A percentile compares a stretch with the other conserved stretches of the same genome.
These are phyloP conservation scores for Hansenula sp. DNA, from an alignment of 1,139 yeast species.

Conservation along the genomic window DNA sequence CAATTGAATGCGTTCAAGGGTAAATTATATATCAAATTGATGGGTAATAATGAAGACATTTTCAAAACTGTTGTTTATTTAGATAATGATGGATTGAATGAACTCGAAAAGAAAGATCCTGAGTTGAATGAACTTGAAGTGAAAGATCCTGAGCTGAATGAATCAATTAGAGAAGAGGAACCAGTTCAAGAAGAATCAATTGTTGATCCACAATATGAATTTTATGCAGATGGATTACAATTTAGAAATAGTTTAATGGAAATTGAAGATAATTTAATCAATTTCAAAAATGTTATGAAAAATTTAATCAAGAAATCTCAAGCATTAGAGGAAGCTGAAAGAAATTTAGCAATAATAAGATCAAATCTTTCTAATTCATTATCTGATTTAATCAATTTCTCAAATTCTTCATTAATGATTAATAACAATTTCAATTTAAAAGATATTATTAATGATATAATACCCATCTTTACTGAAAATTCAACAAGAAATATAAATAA, in stretches of 20 bases:
- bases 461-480: conserved; percentile 13
- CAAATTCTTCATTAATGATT: conserved; percentile 1
- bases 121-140: neutral
- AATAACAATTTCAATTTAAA: conserved; percentile 9
- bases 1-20: neutral
- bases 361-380: conserved; percentile 14
- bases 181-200: too few species aligned
- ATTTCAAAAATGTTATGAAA: conserved; percentile 10
- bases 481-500: conserved; percentile 17
- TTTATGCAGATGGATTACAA: conserved; percentile 9
- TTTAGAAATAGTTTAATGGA: conserved; percentile 8
- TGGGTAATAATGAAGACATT: neutral
- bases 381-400: conserved; percentile 10
- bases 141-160: neutral
- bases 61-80: neutral
- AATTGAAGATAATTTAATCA: conserved; percentile 8
- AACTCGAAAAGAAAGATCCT: neutral
- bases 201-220: conserved; percentile 3
- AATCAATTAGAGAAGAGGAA: neutral
- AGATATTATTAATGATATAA: conserved; percentile 13
- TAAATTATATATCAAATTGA: neutral
- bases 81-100: neutral
- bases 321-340: conserved; percentile 15
- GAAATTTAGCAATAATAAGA: conserved; percentile 16
- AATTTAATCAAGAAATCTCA: conserved; percentile 16